Evolutionary conservation across 768 basidiomycete species (phyloP).

Genomic region (Suillus bovinus): DNA sequence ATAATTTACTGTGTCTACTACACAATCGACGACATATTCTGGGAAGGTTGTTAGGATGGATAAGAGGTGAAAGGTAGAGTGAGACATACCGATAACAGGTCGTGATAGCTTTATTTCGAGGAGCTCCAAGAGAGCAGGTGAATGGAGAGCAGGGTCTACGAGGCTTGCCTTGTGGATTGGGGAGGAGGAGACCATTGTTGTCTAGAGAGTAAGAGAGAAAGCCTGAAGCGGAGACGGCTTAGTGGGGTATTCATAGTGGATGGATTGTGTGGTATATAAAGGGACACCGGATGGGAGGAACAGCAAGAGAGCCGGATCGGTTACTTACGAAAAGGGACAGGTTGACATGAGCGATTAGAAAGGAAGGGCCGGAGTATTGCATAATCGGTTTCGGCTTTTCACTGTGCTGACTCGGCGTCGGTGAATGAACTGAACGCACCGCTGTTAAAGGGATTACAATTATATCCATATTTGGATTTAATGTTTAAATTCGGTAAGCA

Average conservation of each 20-base stretch:
- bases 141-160: slow-evolving; percentile 63
- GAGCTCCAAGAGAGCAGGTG: slow-evolving; percentile 67
- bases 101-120: slow-evolving; percentile 63
- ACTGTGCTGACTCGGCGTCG: slow-evolving; percentile 1
- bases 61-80: neutral
- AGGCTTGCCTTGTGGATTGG: slow-evolving; percentile 52
- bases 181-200: slow-evolving; percentile 22
- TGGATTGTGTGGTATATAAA: slow-evolving; percentile 31
- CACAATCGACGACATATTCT: slow-evolving; percentile 73
- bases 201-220: slow-evolving; percentile 5
- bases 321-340: slow-evolving; percentile 29
- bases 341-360: slow-evolving; percentile 30
- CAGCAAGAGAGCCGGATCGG: slow-evolving; percentile 37
- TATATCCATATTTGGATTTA: slow-evolving; percentile 6
- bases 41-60: slow-evolving; percentile 3
- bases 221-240: slow-evolving; percentile 6
- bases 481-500: slow-evolving; percentile 9
- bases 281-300: slow-evolving; percentile 19
- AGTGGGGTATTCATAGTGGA: slow-evolving; percentile 13
- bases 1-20: slow-evolving; percentile 73
- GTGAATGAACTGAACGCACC: neutral
- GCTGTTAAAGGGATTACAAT: neutral
- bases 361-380: slow-evolving; percentile 11
- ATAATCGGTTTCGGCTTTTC: slow-evolving; percentile 1
- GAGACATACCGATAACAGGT: slow-evolving; percentile 61